These are phyloP conservation scores for Chrysoporthe cubensis DNA, from an alignment of 2,329 filamentous ascomycete genomes.

Conservation along the genomic window DNA sequence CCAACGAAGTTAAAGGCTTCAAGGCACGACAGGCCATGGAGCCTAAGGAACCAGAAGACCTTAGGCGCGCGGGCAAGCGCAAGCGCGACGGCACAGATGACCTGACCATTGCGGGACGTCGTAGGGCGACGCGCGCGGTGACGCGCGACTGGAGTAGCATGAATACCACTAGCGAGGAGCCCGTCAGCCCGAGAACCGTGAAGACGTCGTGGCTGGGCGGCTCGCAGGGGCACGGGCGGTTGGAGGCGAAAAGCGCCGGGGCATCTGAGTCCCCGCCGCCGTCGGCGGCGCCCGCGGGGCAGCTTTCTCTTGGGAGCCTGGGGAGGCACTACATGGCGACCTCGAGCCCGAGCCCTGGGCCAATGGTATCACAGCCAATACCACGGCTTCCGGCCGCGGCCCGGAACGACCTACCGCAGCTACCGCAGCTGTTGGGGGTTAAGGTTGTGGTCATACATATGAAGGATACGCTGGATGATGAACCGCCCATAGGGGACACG, in stretches of 20 bases:
- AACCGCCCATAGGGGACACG: constrained; percentile 61
- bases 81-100: constrained; percentile 58
- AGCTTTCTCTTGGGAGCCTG: constrained; percentile 1
- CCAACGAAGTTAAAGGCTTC: constrained; percentile 67
- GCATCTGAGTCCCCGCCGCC: constrained; percentile 5
- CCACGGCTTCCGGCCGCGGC: not conserved
- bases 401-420: constrained; percentile 45
- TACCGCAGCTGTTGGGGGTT: constrained; percentile 67
- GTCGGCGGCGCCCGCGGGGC: not conserved
- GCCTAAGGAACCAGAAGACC: constrained; percentile 19
- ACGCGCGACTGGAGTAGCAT: constrained; percentile 30
- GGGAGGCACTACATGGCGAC: not conserved
- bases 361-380: constrained; percentile 21
- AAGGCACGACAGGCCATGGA: constrained; percentile 41
- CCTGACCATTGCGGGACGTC: constrained; percentile 28
- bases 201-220: constrained; percentile 33
- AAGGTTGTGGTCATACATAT: constrained; percentile 90
- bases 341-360: constrained; percentile 23
- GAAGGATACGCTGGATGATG: constrained; percentile 83
- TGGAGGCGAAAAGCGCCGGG: not conserved
- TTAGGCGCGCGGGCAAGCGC: constrained; percentile 50
- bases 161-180: constrained; percentile 43
- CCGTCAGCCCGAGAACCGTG: constrained; percentile 57
- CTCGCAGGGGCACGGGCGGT: not conserved
- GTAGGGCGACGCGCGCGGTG: constrained; percentile 32